Evolutionary conservation across 306 rosid species (phyloP), one percentile per base, ranked within the genome.

Genomic region (Castanospermum australe): DNA sequence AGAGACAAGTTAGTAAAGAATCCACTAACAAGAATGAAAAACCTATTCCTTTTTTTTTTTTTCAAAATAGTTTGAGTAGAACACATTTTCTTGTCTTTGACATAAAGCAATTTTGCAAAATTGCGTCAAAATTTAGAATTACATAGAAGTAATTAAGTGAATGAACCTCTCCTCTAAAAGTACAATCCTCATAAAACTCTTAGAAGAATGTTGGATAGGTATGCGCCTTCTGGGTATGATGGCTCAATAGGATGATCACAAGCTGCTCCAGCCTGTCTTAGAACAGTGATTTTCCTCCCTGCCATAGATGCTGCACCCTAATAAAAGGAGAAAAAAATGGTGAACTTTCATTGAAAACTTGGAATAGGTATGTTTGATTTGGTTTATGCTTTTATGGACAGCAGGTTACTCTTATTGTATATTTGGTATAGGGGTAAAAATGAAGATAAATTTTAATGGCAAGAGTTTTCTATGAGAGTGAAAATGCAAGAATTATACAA

Each of bases 241-340:
- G 99, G 95, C 54, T 94, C 97, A 21, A 88, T 69, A 35, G 92
- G 93, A 84, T 92, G 98, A 81, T 95, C 97, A 59, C 92, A 83
- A 25, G 95, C 97, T 2, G 97, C 92, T 71, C 95, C 92, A 5
- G 92, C 90, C 35, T 91, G 88, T 78, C 95, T 80, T 44, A 91
- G 75, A 59, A 94, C 76, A 0, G 95, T 92, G 55, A 91, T 79
- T 77, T 81, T 91, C 85, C 93, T 92, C 48, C 90, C 90, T 1
- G 95, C 95, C 76, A 63, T 83, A 15, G 91, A 80, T 67, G 99
- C 95, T 32, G 97, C 95, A 67, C 92, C 87, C 97, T 94, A 84
- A 48, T 68, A 35, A 39, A 54, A 75, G 36, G 11, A 1, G 12
- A 5, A 69, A 21, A n/a, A 8, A 35, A 24, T 0, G 61, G 28